phyloP scores from a whole-genome alignment of 768 basidiomycete genomes.

The Cyclocybe cylindracea region DNA sequence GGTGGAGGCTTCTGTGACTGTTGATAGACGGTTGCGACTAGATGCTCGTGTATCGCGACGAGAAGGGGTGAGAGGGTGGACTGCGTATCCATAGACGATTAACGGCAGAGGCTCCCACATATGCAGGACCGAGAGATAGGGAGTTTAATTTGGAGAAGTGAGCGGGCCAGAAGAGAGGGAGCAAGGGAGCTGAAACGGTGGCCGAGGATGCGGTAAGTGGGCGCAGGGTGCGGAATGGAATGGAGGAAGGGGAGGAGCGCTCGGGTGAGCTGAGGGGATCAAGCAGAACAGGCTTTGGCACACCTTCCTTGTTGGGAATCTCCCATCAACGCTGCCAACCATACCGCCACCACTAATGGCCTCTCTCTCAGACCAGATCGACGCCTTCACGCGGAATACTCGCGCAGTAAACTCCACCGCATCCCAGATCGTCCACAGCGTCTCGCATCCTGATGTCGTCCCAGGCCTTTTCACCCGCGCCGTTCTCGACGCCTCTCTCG shows the following conservation, averaged over 20 bases:
- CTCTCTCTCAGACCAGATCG: conserved; percentile 65
- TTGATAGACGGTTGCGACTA: conserved; percentile 56
- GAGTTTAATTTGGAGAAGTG: neutral
- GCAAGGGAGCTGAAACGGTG: neutral
- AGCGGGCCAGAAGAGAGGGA: conserved; percentile 1
- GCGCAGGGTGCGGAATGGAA: conserved; percentile 1
- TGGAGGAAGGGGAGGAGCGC: conserved; percentile 7
- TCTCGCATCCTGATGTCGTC: conserved; percentile 8
- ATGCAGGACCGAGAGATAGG: conserved; percentile 16
- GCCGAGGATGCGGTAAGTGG: conserved; percentile 1
- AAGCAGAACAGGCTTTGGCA: too few species aligned
- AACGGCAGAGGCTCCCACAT: conserved; percentile 59
- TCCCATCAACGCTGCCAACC: conserved; percentile 9
- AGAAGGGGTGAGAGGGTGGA: conserved; percentile 78
- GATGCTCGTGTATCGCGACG: conserved; percentile 71
- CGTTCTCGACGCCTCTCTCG: conserved; percentile 61
- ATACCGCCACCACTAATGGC: conserved; percentile 39
- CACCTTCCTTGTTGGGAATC: conserved; percentile 16
- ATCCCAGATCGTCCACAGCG: conserved; percentile 25
- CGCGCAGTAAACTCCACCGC: conserved; percentile 52
- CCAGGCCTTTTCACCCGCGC: conserved; percentile 58
- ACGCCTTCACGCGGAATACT: conserved; percentile 58
- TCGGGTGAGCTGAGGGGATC: neutral
- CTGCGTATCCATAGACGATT: conserved; percentile 89
- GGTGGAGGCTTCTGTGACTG: conserved; percentile 61